These are phyloP conservation scores for Microbotryomycetes sp. DNA, from an alignment of 1,284 basidiomycete genomes.

Conservation along the genomic window DNA sequence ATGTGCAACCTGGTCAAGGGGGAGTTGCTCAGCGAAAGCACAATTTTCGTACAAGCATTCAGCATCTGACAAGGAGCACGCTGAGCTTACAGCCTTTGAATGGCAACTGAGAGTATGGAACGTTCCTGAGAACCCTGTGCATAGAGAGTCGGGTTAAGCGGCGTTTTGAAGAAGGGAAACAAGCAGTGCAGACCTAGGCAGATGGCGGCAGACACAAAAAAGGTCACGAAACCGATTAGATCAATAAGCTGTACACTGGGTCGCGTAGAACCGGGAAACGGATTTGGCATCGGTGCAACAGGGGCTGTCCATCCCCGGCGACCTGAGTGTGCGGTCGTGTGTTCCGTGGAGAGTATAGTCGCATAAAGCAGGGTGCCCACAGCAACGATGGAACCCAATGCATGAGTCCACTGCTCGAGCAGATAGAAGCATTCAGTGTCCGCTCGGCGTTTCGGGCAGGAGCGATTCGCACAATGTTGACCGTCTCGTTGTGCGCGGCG, in stretches of 20 bases:
- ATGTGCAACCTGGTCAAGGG: conserved; percentile 12
- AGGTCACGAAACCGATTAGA: conserved; percentile 23
- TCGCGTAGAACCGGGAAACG: conserved; percentile 9
- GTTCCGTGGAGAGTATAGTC: neutral
- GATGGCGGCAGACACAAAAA: conserved; percentile 25
- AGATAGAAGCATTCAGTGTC: neutral
- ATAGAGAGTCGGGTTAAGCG: no score
- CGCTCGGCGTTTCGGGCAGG: neutral
- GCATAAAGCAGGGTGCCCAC: conserved; percentile 4
- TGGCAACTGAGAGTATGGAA: conserved; percentile 32
- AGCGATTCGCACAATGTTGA: conserved; percentile 28
- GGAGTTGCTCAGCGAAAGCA: no score
- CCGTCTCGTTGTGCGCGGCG: conserved; percentile 25
- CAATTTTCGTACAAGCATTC: neutral
- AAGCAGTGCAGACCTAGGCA: conserved; percentile 24
- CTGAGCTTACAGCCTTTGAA: conserved; percentile 14
- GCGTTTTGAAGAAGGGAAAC: no score
- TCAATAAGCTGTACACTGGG: conserved; percentile 22
- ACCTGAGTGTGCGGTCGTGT: neutral
- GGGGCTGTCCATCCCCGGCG: conserved; percentile 16
- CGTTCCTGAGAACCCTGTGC: conserved; percentile 22
- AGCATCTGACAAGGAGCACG: neutral
- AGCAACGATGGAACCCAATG: conserved; percentile 15
- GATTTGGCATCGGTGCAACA: conserved; percentile 10
- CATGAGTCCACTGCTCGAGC: conserved; percentile 23